Conservation (phyloP, 352 stramenopile species). For the Phytophthora parvispora region DNA sequence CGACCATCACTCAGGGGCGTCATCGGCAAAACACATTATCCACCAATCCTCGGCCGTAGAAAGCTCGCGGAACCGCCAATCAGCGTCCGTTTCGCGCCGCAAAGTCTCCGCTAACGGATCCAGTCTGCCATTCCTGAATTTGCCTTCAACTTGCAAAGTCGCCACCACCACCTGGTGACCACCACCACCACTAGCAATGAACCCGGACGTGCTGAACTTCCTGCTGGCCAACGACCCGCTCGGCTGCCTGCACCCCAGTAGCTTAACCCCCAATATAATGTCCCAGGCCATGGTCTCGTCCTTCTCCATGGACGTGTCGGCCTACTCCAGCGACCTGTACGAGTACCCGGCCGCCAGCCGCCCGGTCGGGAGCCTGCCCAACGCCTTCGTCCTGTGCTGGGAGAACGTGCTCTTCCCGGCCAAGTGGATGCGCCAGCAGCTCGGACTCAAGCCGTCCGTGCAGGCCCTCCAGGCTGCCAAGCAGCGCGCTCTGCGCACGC, state of each 20-base stretch:
- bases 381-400: conserved; percentile 76
- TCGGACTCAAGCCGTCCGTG: conserved; percentile 52
- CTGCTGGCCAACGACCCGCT: conserved; percentile 27
- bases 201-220: conserved; percentile 41
- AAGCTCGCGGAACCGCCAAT: conserved; percentile 14
- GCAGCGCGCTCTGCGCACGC: conserved; percentile 51
- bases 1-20: conserved; percentile 18
- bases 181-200: conserved; percentile 19
- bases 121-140: conserved; percentile 22
- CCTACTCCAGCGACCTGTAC: conserved; percentile 67
- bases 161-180: neutral
- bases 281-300: conserved; percentile 65
- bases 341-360: conserved; percentile 53
- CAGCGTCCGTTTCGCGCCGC: conserved; percentile 15
- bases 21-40: neutral
- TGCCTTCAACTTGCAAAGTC: conserved; percentile 10
- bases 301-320: conserved; percentile 71
- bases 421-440: conserved; percentile 72
- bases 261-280: conserved; percentile 35
- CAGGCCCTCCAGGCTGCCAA: conserved; percentile 58
- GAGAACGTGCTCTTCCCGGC: conserved; percentile 72
- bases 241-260: neutral
- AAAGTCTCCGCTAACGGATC: conserved; percentile 7
- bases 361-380: conserved; percentile 35
- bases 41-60: neutral